A percentile compares a stretch with the other conserved stretches of the same genome.
phyloP scores from a whole-genome alignment of 2,329 filamentous ascomycete species.

The Beauveria sp. region DNA sequence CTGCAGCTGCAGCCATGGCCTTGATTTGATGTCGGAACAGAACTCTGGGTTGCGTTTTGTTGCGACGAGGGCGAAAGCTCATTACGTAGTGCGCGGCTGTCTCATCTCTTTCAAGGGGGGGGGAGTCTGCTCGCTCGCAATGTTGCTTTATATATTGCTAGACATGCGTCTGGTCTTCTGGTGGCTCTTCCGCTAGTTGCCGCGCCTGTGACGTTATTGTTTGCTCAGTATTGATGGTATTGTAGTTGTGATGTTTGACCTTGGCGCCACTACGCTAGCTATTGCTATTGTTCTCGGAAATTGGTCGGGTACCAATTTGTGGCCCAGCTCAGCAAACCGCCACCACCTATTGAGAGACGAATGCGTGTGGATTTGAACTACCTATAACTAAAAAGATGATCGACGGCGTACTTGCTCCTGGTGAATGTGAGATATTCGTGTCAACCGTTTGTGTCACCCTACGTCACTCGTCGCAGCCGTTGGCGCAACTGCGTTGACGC shows the following conservation, averaged over 20 bases:
- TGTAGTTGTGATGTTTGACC: constrained; percentile 2
- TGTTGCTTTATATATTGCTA: neutral
- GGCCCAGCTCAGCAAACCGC: neutral
- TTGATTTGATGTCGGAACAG: constrained; percentile 8
- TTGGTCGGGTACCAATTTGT: constrained; percentile 17
- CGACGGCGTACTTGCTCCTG: too few species aligned
- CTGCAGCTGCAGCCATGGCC: constrained; percentile 8
- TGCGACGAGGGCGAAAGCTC: constrained; percentile 10
- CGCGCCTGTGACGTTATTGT: neutral
- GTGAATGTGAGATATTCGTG: too few species aligned
- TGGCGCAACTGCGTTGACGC: too few species aligned
- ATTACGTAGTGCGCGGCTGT: constrained; percentile 6
- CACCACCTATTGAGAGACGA: neutral
- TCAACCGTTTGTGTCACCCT: too few species aligned
- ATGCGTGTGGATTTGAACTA: neutral
- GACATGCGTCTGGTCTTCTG: neutral
- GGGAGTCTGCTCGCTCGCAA: neutral
- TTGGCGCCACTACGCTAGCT: constrained; percentile 1
- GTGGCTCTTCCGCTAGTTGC: neutral
- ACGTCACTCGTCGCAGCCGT: too few species aligned
- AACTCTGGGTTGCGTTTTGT: constrained; percentile 5
- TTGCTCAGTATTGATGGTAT: neutral
- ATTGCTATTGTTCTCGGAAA: constrained; percentile 18
- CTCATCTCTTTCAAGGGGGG: neutral
- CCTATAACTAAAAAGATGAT: neutral